Evolutionary conservation across 192 early-diverging fungal genomes (phyloP).

Genomic region (Obelidium mucronatum): DNA sequence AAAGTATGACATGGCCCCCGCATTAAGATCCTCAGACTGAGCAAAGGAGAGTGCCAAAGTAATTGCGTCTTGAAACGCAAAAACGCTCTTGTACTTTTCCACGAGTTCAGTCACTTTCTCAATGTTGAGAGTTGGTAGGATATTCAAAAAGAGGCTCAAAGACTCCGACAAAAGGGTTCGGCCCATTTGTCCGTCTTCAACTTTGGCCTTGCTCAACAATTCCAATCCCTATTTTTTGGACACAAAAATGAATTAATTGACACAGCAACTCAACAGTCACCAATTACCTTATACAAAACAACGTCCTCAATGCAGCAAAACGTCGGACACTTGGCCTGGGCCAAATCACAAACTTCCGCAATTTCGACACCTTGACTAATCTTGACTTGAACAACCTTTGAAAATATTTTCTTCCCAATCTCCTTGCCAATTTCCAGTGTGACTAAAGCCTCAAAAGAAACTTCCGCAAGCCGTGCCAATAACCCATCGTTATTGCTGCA

Average conservation of each 20-base stretch:
- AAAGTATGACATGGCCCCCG: conserved; percentile 30
- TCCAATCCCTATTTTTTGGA: conserved; percentile 39
- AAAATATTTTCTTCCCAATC: conserved; percentile 29
- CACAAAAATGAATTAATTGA: no score
- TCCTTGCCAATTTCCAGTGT: conserved; percentile 21
- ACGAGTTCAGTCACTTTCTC: conserved; percentile 24
- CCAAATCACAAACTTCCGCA: conserved; percentile 29
- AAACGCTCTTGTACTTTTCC: neutral
- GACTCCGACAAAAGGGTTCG: conserved; percentile 22
- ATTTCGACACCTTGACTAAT: conserved; percentile 26
- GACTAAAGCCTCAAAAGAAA: conserved; percentile 27
- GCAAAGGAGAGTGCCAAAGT: conserved; percentile 29
- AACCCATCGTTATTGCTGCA: no score
- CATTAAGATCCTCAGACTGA: conserved; percentile 19
- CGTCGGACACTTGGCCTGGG: conserved; percentile 29
- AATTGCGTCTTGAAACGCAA: conserved; percentile 16
- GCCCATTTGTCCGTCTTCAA: conserved; percentile 17
- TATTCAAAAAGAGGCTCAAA: conserved; percentile 34
- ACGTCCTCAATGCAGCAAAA: conserved; percentile 37
- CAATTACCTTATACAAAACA: conserved; percentile 28
- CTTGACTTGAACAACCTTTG: conserved; percentile 32
- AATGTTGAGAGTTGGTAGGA: conserved; percentile 16
- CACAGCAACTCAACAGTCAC: no score
- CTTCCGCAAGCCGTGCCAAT: no score
- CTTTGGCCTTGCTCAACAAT: conserved; percentile 22